phyloP scores from a whole-genome alignment of 2,329 filamentous ascomycete species.

The Alternaria hordeiaustralica region DNA sequence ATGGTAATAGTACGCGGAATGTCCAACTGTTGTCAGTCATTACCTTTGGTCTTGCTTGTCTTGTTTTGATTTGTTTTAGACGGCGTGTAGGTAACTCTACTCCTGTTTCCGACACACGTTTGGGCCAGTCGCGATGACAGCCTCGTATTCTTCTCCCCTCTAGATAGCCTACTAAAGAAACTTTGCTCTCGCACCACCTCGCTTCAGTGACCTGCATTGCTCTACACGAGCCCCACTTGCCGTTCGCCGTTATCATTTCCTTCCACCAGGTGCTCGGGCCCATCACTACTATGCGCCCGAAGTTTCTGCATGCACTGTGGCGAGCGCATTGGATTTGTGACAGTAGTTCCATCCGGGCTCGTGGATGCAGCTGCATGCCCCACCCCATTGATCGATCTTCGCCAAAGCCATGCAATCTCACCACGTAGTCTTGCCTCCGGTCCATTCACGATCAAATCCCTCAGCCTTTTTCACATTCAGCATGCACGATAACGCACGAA shows the following conservation, averaged over 20 bases:
- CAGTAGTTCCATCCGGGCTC: background rate
- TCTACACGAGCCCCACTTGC: slow-evolving; percentile 8
- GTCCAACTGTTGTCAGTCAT: slow-evolving; percentile 14
- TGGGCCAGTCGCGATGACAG: background rate
- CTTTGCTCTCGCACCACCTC: slow-evolving; percentile 10
- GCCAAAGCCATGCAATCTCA: background rate
- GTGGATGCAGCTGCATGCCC: background rate
- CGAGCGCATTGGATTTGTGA: background rate
- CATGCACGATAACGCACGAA: slow-evolving; percentile 12
- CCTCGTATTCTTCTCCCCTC: slow-evolving; percentile 14
- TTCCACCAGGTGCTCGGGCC: slow-evolving; percentile 20
- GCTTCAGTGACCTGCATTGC: slow-evolving; percentile 11
- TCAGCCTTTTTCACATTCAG: slow-evolving; percentile 2
- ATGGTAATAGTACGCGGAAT: slow-evolving; percentile 7
- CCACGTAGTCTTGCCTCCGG: background rate
- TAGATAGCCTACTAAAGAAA: slow-evolving; percentile 22
- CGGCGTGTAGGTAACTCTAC: slow-evolving; percentile 30
- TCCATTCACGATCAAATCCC: background rate
- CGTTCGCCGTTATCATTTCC: slow-evolving; percentile 8
- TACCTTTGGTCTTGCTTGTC: slow-evolving; percentile 13
- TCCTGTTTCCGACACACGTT: slow-evolving; percentile 13
- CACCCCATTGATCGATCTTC: slow-evolving; percentile 3
- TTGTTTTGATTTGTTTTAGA: slow-evolving; percentile 14
- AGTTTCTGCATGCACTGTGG: slow-evolving; percentile 18
- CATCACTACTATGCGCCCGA: slow-evolving; percentile 11